Evolutionary conservation across 2,329 filamentous ascomycete species (phyloP), one percentile per base, ranked within the genome.

Genomic region (Alternaria arbusti): DNA sequence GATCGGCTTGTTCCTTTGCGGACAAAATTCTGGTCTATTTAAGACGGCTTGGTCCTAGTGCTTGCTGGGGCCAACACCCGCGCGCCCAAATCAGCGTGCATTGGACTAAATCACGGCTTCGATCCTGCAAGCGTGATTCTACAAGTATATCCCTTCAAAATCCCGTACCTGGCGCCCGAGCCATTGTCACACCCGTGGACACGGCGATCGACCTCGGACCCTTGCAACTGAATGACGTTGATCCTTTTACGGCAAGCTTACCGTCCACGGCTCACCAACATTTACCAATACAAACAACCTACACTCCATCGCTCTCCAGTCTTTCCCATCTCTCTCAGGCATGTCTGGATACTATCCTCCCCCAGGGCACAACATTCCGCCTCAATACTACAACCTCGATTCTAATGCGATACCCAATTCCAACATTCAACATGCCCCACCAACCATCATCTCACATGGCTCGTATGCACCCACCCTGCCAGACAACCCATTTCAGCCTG

Each of bases 211-310:
- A 69, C 74, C 65, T 68, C 58, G 59, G 66, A 78, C 64, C 75
- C 75, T 74, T 78, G 77, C 70, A 68, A 63, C 64, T 75, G 76
- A 69, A 80, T 80, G 78, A 80, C 77, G 77, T 79, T 78, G 74
- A 74, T 77, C 70, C 68, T 68, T 64, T 65, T 72, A 68, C 69
- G 68, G 67, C 67, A 56, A 65, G 55, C 64, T 66, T 72, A 72
- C 65, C 65, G 65, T 73, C 49, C 49, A 40, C 30, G 30, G 49
- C 28, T 40, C 73, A 70, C 70, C 71, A 71, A 49, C 69, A 64
- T 47, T 61, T 59, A 68, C 63, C 61, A 60, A 50, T 60, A 25
- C 57, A 30, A 71, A 52, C 70, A 66, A 36, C 64, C 57, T 65
- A 61, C 65, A 63, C 64, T 70, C 50, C 57, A 66, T 66, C 63